Evolutionary conservation across 805 yeast genomes (phyloP).

Genomic region (Suhomyces xylopsoci): DNA sequence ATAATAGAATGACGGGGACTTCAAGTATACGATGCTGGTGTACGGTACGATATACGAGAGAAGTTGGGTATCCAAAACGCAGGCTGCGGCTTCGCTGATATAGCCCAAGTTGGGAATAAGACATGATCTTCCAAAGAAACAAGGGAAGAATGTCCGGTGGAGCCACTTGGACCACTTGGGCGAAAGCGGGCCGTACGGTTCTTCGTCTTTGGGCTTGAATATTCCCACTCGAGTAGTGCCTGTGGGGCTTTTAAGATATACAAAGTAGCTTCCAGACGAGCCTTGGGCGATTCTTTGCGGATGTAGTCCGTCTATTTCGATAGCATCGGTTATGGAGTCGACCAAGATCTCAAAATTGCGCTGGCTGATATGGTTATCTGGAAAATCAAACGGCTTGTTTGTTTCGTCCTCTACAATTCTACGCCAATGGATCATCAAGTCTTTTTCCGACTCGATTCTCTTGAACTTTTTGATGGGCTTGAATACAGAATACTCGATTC

Average conservation of each 20-base stretch:
- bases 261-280: slow-evolving; percentile 68
- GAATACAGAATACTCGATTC: slow-evolving; percentile 57
- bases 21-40: slow-evolving; percentile 54
- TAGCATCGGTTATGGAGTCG: slow-evolving; percentile 42
- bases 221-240: slow-evolving; percentile 45
- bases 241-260: slow-evolving; percentile 15
- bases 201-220: slow-evolving; percentile 78
- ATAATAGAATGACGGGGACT: slow-evolving; percentile 52
- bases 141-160: slow-evolving; percentile 71
- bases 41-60: slow-evolving; percentile 61
- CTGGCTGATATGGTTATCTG: slow-evolving; percentile 20
- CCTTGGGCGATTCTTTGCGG: slow-evolving; percentile 62
- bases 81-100: slow-evolving; percentile 69
- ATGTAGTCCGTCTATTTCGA: slow-evolving; percentile 38
- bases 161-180: slow-evolving; percentile 83
- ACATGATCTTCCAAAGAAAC: slow-evolving; percentile 73
- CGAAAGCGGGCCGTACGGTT: slow-evolving; percentile 73
- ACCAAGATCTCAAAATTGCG: slow-evolving; percentile 40
- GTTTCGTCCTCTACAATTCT: slow-evolving; percentile 12
- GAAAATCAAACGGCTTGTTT: slow-evolving; percentile 13
- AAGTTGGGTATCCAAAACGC: slow-evolving; percentile 59
- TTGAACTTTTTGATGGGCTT: slow-evolving; percentile 26
- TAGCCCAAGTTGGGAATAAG: slow-evolving; percentile 71
- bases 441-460: slow-evolving; percentile 15
- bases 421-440: slow-evolving; percentile 16